Evolutionary conservation across 441 rosid genomes (phyloP).

Genomic region (Theobroma grandiflorum): DNA sequence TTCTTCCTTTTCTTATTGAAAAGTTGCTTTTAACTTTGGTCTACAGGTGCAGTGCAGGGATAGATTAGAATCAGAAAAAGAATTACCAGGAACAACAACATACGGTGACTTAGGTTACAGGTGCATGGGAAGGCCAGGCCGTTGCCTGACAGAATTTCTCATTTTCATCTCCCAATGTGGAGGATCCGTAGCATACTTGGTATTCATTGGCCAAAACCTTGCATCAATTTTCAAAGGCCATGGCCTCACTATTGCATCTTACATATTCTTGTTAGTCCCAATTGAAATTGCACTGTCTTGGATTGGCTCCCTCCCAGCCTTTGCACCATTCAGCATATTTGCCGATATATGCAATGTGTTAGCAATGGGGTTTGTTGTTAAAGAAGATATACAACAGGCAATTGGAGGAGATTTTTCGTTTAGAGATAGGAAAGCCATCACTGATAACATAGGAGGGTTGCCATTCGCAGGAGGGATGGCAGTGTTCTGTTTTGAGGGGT

Average conservation of each 20-base stretch:
- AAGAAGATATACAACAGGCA: conserved; percentile 66
- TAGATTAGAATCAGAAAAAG: conserved; percentile 62
- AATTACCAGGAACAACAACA: conserved; percentile 58
- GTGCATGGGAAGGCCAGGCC: conserved; percentile 72
- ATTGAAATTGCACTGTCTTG: conserved; percentile 70
- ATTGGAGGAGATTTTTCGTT: conserved; percentile 72
- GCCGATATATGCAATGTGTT: conserved; percentile 76
- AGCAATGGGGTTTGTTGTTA: conserved; percentile 78
- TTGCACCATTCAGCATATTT: conserved; percentile 84
- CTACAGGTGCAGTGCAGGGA: conserved; percentile 77
- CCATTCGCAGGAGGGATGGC: conserved; percentile 96
- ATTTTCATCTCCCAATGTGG: conserved; percentile 81
- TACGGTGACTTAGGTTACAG: conserved; percentile 86
- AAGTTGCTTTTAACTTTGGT: not conserved
- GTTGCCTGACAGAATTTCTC: conserved; percentile 76
- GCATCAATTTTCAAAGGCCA: conserved; percentile 58
- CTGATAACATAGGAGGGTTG: conserved; percentile 67
- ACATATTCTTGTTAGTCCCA: conserved; percentile 75
- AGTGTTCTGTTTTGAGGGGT: conserved; percentile 91
- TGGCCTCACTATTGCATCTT: conserved; percentile 45
- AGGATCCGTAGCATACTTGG: conserved; percentile 83
- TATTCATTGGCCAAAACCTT: conserved; percentile 86
- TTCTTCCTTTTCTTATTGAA: not conserved
- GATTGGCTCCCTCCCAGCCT: conserved; percentile 71
- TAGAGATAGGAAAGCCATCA: conserved; percentile 71